A percentile compares a stretch with the other conserved stretches of the same genome.
Conservation (phyloP, 2,329 filamentous ascomycete genomes). For the Fusarium ramigenum region DNA sequence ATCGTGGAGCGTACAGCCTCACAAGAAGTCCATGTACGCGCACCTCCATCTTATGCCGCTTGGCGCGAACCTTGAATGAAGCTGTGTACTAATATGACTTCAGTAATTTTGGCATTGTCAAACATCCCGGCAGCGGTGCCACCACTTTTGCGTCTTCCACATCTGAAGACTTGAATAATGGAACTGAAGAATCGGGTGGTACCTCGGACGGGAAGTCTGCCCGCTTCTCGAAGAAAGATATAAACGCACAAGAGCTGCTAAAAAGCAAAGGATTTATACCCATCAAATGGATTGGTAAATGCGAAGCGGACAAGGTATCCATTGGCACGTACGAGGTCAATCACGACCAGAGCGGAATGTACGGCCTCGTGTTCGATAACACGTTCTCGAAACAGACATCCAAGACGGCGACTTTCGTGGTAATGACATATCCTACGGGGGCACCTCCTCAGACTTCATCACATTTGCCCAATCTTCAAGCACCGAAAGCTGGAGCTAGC, state of each 20-base stretch:
- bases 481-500: conserved; percentile 52
- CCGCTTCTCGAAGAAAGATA: conserved; percentile 65
- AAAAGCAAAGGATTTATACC: conserved; percentile 73
- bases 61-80: neutral
- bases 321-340: conserved; percentile 88
- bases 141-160: conserved; percentile 57
- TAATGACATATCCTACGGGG: conserved; percentile 91
- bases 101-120: conserved; percentile 96
- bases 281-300: conserved; percentile 91
- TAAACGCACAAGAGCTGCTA: conserved; percentile 70
- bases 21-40: conserved; percentile 91
- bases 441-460: conserved; percentile 78
- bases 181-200: conserved; percentile 58
- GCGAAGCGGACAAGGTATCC: conserved; percentile 93
- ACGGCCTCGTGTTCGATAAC: conserved; percentile 97
- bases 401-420: conserved; percentile 93
- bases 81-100: conserved; percentile 26
- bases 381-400: conserved; percentile 96
- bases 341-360: conserved; percentile 84
- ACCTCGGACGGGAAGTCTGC: conserved; percentile 57
- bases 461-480: conserved; percentile 70
- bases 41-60: conserved; percentile 2
- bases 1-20: conserved; percentile 96
- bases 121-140: conserved; percentile 82
- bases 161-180: conserved; percentile 55